These are phyloP conservation scores for Graphilbum ipis-grandicollis DNA, from an alignment of 2,329 filamentous ascomycete genomes.

Conservation along the genomic window DNA sequence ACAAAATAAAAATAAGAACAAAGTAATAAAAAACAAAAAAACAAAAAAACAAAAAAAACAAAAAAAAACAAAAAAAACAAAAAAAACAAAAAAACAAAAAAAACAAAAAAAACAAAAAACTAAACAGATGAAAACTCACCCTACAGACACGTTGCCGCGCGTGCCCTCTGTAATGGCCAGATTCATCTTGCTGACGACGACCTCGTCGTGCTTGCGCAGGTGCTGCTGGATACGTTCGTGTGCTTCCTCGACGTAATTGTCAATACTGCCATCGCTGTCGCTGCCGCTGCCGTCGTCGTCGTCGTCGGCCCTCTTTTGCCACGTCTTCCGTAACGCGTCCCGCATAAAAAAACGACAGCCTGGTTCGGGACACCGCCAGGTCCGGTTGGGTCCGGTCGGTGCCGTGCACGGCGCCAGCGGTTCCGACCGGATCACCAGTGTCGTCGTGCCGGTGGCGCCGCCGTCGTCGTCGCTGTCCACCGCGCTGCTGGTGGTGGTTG, in stretches of 20 bases:
- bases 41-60: constrained; percentile 4
- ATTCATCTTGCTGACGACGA: constrained; percentile 26
- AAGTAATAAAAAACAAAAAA: constrained; percentile 7
- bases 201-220: constrained; percentile 40
- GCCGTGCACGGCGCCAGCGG: constrained; percentile 25
- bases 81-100: constrained; percentile 4
- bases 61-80: constrained; percentile 9
- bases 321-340: constrained; percentile 1
- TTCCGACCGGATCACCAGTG: constrained; percentile 29
- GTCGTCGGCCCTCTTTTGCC: neutral
- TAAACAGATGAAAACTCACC: constrained; percentile 25
- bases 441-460: neutral
- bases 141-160: constrained; percentile 35
- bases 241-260: constrained; percentile 27
- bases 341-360: constrained; percentile 49
- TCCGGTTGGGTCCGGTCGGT: constrained; percentile 39
- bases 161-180: constrained; percentile 39
- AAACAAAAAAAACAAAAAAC: constrained; percentile 11
- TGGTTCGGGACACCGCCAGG: constrained; percentile 49
- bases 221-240: constrained; percentile 42
- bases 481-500: constrained; percentile 10
- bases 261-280: neutral
- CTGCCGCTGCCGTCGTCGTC: constrained; percentile 10
- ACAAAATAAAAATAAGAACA: constrained; percentile 13
- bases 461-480: constrained; percentile 7